Evolutionary conservation across 129 eudicot species (phyloP).

Genomic region (Dittrichia graveolens): DNA sequence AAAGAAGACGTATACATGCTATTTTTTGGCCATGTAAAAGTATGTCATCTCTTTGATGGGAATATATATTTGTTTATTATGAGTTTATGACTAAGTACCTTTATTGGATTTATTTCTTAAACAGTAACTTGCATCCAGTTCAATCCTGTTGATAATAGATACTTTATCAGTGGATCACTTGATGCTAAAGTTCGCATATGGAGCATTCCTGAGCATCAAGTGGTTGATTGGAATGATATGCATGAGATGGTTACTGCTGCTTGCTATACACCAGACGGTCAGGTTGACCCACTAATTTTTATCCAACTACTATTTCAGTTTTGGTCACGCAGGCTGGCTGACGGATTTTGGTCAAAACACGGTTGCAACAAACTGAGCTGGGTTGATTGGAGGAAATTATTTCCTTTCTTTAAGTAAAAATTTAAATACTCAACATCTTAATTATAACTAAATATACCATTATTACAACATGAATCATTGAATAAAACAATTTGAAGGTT

Average conservation of each 20-base stretch:
- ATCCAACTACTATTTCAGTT: conserved; percentile 21
- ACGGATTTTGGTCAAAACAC: not conserved
- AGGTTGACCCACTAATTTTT: conserved; percentile 55
- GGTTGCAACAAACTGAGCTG: not conserved
- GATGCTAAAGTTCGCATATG: conserved; percentile 98
- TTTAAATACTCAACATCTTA: not conserved
- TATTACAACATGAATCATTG: not conserved
- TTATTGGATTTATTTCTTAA: not conserved
- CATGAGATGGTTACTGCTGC: conserved; percentile 99
- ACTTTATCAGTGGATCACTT: conserved; percentile 98
- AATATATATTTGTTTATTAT: conserved; percentile 4
- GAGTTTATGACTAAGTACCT: conserved; percentile 9
- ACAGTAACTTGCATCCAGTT: conserved; percentile 99
- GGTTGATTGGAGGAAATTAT: conserved; percentile 5
- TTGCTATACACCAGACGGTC: conserved; percentile 97
- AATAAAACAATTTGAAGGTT: not conserved
- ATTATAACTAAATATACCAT: not conserved
- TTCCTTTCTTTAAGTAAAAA: not conserved
- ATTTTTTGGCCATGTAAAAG: not conserved
- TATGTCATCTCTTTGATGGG: not conserved
- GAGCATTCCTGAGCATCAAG: conserved; percentile 96
- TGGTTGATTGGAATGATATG: conserved; percentile 98
- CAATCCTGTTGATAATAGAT: conserved; percentile 92
- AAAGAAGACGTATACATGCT: not conserved
- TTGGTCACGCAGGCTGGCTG: not conserved